Conservation (phyloP, 768 basidiomycete species). For the Hydnomerulius pinastri region DNA sequence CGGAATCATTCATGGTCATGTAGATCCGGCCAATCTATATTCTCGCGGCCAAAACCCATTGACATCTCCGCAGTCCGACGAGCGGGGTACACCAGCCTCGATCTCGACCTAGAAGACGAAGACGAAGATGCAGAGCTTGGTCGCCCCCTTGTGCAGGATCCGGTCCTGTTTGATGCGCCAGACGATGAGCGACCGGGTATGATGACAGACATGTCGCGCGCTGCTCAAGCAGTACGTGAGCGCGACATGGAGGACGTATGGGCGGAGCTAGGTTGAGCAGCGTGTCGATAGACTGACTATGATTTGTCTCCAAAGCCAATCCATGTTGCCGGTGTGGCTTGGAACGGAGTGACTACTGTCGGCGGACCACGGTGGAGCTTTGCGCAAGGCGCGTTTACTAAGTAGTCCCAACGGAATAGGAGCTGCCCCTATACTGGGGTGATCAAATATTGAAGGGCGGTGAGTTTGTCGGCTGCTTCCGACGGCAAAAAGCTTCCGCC, state of each 20-base stretch:
- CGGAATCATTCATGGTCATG: constrained; percentile 8
- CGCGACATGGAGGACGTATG: constrained; percentile 71
- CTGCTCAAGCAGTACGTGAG: constrained; percentile 52
- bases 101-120: constrained; percentile 71
- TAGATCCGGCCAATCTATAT: constrained; percentile 89
- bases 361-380: background rate
- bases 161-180: constrained; percentile 64
- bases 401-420: no score
- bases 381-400: no score
- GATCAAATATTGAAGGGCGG: no score
- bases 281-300: background rate
- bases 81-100: constrained; percentile 60
- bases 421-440: no score
- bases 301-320: background rate
- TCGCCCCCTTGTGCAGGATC: constrained; percentile 58
- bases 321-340: background rate
- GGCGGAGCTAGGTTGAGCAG: constrained; percentile 58
- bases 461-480: no score
- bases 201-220: constrained; percentile 61
- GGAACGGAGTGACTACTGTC: background rate
- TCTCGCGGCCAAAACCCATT: constrained; percentile 83
- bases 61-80: constrained; percentile 73
- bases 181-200: constrained; percentile 31
- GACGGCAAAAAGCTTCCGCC: no score
- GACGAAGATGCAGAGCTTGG: constrained; percentile 56